Evolutionary conservation across 2,329 filamentous ascomycete species (phyloP).

Genomic region (Seiridium cupressi): DNA sequence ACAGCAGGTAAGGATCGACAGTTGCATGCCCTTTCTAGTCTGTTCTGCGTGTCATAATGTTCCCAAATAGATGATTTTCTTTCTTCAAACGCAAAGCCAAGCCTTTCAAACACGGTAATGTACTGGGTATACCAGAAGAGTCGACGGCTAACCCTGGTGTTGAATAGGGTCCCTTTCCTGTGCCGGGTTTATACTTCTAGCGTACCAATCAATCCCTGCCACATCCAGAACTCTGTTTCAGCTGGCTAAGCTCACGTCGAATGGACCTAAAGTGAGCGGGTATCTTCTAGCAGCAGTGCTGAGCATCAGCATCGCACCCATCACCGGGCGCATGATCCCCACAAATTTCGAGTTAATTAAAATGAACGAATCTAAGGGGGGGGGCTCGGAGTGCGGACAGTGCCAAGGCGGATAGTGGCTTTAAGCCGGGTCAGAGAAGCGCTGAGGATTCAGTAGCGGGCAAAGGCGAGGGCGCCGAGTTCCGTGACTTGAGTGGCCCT

Average conservation of each 20-base stretch:
- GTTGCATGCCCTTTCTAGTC: too few species aligned
- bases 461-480: constrained; percentile 1
- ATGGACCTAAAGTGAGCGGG: constrained; percentile 2
- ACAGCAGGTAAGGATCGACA: constrained; percentile 9
- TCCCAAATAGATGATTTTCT: too few species aligned
- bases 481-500: background rate
- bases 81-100: too few species aligned
- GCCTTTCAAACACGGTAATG: too few species aligned
- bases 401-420: background rate
- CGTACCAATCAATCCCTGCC: constrained; percentile 14
- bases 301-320: constrained; percentile 3
- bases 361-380: constrained; percentile 1
- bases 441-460: constrained; percentile 1
- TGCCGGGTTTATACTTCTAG: constrained; percentile 25
- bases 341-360: constrained; percentile 5
- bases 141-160: too few species aligned
- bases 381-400: background rate
- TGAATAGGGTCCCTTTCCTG: constrained; percentile 14
- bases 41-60: too few species aligned
- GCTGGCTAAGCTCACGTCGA: background rate
- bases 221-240: background rate
- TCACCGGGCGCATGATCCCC: constrained; percentile 6
- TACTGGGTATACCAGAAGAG: too few species aligned
- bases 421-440: background rate
- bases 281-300: constrained; percentile 5